A percentile compares a stretch with the other conserved stretches of the same genome.
Conservation (phyloP, 257 asterid species). For the Cynanchum wilfordii region DNA sequence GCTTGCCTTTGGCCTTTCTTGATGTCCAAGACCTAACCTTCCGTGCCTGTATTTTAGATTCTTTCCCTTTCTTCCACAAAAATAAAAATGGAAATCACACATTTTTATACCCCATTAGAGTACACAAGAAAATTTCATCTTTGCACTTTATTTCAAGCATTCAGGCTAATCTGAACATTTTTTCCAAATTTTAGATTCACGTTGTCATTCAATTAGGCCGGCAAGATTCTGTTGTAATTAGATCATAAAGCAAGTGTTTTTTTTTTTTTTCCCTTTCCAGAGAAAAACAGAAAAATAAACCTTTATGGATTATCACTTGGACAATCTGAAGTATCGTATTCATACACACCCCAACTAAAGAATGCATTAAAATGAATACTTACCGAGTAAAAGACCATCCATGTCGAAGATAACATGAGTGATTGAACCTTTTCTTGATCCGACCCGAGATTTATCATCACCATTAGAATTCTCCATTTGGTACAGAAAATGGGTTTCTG, state of each 20-base stretch:
- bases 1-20: not conserved
- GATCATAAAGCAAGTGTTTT: not conserved
- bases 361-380: not conserved
- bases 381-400: conserved; percentile 97
- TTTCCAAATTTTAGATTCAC: not conserved
- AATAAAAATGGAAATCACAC: not conserved
- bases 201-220: not conserved
- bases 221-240: not conserved
- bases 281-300: not conserved
- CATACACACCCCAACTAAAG: not conserved
- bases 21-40: not conserved
- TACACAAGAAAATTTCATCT: not conserved
- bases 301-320: not conserved
- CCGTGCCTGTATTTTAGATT: not conserved
- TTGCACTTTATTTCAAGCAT: not conserved
- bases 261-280: not conserved
- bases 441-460: conserved; percentile 15
- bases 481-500: not conserved
- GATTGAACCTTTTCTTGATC: conserved; percentile 39
- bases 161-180: not conserved
- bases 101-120: not conserved
- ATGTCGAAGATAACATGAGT: conserved; percentile 91
- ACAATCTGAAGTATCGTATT: not conserved
- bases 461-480: conserved; percentile 42
- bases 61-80: not conserved